Evolutionary conservation across 202 grass and related monocot genomes (phyloP).

Genomic region (Zizania palustris): DNA sequence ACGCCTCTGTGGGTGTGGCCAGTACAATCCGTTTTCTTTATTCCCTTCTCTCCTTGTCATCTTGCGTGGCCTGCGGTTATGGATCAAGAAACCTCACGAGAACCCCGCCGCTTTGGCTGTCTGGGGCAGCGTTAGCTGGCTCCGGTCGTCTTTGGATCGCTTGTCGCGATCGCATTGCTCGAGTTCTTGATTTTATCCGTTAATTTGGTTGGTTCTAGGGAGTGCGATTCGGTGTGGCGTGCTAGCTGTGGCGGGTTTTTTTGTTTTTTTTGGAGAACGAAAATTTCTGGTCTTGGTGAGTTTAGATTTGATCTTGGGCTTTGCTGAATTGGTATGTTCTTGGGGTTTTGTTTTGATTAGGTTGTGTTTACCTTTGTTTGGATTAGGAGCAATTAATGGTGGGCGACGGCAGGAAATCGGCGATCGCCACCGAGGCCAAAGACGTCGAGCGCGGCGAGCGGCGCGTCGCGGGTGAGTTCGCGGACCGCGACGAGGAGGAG

Average conservation of each 20-base stretch:
- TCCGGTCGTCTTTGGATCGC: conserved; percentile 31
- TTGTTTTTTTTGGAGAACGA: background rate
- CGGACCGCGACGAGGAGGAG: conserved; percentile 39
- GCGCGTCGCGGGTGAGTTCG: conserved; percentile 23
- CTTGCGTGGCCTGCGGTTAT: conserved; percentile 41
- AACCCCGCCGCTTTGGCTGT: conserved; percentile 38
- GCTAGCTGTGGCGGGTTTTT: background rate
- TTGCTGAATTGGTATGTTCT: conserved; percentile 17
- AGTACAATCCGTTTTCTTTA: conserved; percentile 40
- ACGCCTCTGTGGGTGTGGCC: conserved; percentile 31
- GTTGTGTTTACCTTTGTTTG: conserved; percentile 25
- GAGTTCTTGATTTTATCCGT: conserved; percentile 19
- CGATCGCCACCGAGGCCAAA: conserved; percentile 24
- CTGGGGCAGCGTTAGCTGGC: conserved; percentile 36
- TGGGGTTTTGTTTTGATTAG: conserved; percentile 27
- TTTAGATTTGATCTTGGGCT: conserved; percentile 19
- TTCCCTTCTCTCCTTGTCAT: conserved; percentile 43
- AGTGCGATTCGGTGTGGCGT: conserved; percentile 23
- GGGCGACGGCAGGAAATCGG: conserved; percentile 35
- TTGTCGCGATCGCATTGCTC: conserved; percentile 58
- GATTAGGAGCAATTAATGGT: conserved; percentile 62
- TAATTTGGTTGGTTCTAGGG: conserved; percentile 1
- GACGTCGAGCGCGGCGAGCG: conserved; percentile 61
- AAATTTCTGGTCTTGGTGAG: background rate
- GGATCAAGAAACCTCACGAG: conserved; percentile 68